These are phyloP conservation scores for Arthonia radiata DNA, from an alignment of 495 filamentous ascomycete genomes.

Conservation along the genomic window DNA sequence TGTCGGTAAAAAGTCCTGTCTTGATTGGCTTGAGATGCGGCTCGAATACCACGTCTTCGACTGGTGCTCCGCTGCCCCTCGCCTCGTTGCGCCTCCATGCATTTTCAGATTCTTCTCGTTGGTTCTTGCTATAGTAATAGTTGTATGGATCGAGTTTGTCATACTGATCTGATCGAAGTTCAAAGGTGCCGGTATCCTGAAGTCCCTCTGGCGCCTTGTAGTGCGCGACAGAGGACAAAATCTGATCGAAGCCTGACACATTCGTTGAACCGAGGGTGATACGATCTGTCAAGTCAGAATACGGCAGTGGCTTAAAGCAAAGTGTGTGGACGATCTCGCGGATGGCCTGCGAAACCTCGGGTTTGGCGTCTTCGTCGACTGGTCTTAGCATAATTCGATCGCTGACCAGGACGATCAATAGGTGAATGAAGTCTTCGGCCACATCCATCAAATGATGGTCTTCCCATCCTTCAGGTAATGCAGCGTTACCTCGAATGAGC, in stretches of 20 bases:
- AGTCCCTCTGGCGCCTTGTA: constrained; percentile 80
- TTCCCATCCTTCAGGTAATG: constrained; percentile 41
- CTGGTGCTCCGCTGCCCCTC: constrained; percentile 60
- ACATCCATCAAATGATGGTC: constrained; percentile 72
- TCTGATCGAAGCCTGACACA: constrained; percentile 46
- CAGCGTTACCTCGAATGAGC: constrained; percentile 68
- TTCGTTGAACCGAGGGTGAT: constrained; percentile 73
- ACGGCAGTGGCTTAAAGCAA: constrained; percentile 87
- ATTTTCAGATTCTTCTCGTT: constrained; percentile 82
- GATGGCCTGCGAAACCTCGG: constrained; percentile 46
- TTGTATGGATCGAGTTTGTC: constrained; percentile 83
- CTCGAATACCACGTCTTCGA: constrained; percentile 78
- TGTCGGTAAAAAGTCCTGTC: constrained; percentile 47
- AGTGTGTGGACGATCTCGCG: constrained; percentile 81
- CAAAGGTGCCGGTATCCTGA: constrained; percentile 78
- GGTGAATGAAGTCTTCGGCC: constrained; percentile 82
- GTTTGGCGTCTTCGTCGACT: constrained; percentile 34
- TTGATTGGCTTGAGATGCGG: constrained; percentile 58
- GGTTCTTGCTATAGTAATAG: constrained; percentile 85
- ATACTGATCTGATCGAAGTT: constrained; percentile 62
- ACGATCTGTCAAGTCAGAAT: constrained; percentile 62
- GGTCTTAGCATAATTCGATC: constrained; percentile 63
- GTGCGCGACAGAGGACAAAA: constrained; percentile 68
- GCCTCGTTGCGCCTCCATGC: constrained; percentile 67
- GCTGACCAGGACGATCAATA: constrained; percentile 73